Percentiles rank a stretch among this genome's conserved stretches.
These are phyloP conservation scores for Lentinula lateritia DNA, from an alignment of 768 basidiomycete genomes.

Conservation along the genomic window DNA sequence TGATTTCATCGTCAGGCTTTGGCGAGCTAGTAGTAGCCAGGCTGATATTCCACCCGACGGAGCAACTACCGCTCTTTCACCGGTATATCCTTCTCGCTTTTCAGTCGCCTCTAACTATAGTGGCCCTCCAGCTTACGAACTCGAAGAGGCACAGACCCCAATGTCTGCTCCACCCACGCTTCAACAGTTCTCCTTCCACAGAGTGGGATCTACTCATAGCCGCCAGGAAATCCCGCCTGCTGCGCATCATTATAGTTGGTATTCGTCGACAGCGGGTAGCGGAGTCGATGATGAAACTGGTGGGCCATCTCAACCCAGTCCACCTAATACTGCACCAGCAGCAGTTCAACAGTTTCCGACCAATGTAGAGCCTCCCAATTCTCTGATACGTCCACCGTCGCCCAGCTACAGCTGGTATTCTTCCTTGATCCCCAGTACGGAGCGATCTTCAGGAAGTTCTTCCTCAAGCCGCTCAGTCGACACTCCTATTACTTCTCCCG, in stretches of 20 bases:
- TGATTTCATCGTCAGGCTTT: conserved; percentile 15
- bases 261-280: neutral
- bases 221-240: neutral
- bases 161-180: neutral
- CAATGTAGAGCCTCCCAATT: neutral
- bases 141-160: neutral
- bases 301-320: neutral
- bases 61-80: too few relatives aligned
- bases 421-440: neutral
- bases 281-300: neutral
- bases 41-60: neutral
- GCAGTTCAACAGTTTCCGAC: neutral
- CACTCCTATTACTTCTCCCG: neutral
- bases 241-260: neutral
- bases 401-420: conserved; percentile 2
- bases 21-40: neutral
- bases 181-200: neutral
- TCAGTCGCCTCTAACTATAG: neutral
- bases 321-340: neutral
- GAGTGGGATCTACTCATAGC: neutral
- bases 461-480: neutral
- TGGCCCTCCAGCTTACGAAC: neutral
- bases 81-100: neutral
- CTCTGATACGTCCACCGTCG: neutral
- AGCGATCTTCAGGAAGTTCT: neutral